Evolutionary conservation across 2,329 filamentous ascomycete species (phyloP).

Genomic region (Didymellaceae sp.): DNA sequence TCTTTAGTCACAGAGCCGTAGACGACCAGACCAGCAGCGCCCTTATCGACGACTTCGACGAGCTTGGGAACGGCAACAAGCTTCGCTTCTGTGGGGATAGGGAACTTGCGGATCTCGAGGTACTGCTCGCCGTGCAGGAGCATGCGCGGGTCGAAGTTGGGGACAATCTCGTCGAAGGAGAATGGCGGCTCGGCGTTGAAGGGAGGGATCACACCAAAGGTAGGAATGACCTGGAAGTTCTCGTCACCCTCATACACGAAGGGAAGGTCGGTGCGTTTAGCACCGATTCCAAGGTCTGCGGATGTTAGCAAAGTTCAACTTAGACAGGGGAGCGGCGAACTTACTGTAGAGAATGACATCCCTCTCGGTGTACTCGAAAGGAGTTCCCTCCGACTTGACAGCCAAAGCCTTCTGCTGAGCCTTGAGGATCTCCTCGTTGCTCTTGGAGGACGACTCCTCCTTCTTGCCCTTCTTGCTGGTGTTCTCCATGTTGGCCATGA

Average conservation of each 20-base stretch:
- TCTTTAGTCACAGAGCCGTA: conserved; percentile 82
- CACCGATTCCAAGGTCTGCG: conserved; percentile 81
- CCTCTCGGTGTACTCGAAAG: conserved; percentile 83
- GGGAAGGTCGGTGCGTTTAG: conserved; percentile 85
- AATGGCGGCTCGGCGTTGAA: conserved; percentile 85
- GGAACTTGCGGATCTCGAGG: conserved; percentile 90
- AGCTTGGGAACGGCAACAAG: conserved; percentile 79
- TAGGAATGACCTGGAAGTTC: conserved; percentile 91
- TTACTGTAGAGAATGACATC: conserved; percentile 88
- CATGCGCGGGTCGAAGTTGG: conserved; percentile 99
- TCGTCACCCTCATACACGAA: conserved; percentile 91
- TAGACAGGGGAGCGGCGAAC: conserved; percentile 9
- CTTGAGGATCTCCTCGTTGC: conserved; percentile 71
- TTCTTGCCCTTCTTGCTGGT: conserved; percentile 57
- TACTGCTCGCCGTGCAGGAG: conserved; percentile 98
- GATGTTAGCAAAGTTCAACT: conserved; percentile 25
- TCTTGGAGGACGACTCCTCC: conserved; percentile 56
- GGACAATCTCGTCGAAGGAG: conserved; percentile 80
- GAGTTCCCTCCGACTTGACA: conserved; percentile 72
- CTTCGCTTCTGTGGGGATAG: conserved; percentile 82
- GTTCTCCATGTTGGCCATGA: conserved; percentile 87
- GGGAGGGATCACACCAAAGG: conserved; percentile 95
- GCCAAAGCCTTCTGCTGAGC: conserved; percentile 79
- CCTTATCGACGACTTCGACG: conserved; percentile 96
- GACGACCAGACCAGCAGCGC: conserved; percentile 83